A percentile compares a stretch with the other conserved stretches of the same genome.
Evolutionary conservation across 2,329 filamentous ascomycete genomes (phyloP).

Genomic region (Diaporthe nobilis): DNA sequence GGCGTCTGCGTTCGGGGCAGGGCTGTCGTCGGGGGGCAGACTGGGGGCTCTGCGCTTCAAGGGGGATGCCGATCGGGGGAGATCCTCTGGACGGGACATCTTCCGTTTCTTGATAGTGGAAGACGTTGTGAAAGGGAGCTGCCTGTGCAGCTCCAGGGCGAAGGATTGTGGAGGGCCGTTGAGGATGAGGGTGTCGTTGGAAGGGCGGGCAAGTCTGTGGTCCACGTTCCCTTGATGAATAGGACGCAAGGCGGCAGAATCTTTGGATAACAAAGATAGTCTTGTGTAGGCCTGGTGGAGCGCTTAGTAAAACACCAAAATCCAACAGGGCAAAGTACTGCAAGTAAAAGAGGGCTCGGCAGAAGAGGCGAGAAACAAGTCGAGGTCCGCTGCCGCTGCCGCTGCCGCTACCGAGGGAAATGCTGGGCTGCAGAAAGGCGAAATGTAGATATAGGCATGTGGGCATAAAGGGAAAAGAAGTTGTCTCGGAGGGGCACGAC

Average conservation of each 20-base stretch:
- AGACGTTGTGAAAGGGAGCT: slow-evolving; percentile 81
- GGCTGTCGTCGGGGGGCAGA: slow-evolving; percentile 65
- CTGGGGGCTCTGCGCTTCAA: slow-evolving; percentile 75
- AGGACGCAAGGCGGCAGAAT: slow-evolving; percentile 36
- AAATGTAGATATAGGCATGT: slow-evolving; percentile 15
- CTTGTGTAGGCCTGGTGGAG: slow-evolving; percentile 30
- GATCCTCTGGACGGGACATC: slow-evolving; percentile 70
- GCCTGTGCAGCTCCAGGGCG: slow-evolving; percentile 70
- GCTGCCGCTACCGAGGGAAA: not conserved
- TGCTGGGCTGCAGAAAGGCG: slow-evolving; percentile 22
- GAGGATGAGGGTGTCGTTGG: slow-evolving; percentile 31
- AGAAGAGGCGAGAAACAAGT: not conserved
- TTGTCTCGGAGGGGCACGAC: slow-evolving; percentile 2
- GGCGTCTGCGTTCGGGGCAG: slow-evolving; percentile 50
- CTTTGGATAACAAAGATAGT: slow-evolving; percentile 36
- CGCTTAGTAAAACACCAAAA: slow-evolving; percentile 38
- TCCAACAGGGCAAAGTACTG: slow-evolving; percentile 7
- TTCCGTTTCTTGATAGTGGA: slow-evolving; percentile 79
- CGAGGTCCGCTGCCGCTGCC: not conserved
- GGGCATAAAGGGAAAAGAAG: slow-evolving; percentile 20
- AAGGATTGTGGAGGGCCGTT: slow-evolving; percentile 41
- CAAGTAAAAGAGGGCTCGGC: not conserved
- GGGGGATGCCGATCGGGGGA: slow-evolving; percentile 74
- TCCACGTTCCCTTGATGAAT: slow-evolving; percentile 25
- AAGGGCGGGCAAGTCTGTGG: slow-evolving; percentile 35